Conservation (phyloP, 2,329 filamentous ascomycete genomes). For the Xylariales sp. region DNA sequence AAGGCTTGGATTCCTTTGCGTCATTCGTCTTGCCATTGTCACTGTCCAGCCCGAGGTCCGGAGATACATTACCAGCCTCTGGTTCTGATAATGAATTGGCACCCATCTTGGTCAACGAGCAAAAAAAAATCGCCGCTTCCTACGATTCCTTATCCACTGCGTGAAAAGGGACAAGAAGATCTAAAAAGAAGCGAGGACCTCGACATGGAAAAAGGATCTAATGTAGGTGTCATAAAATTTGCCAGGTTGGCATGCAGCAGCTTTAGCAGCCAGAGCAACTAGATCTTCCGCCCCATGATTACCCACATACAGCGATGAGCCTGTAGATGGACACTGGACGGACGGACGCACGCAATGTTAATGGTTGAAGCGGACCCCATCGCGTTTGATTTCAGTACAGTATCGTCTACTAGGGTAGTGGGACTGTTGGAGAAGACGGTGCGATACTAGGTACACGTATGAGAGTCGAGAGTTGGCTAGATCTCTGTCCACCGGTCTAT, state of each 20-base stretch:
- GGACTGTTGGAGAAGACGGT: slow-evolving; percentile 13
- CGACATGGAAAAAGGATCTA: slow-evolving; percentile 13
- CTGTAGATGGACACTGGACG: slow-evolving; percentile 4
- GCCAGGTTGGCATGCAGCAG: slow-evolving; percentile 18
- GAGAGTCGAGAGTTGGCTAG: slow-evolving; percentile 27
- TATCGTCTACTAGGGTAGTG: not conserved
- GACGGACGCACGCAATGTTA: slow-evolving; percentile 18
- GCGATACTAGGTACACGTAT: slow-evolving; percentile 18
- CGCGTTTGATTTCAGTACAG: slow-evolving; percentile 4
- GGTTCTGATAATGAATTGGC: slow-evolving; percentile 33
- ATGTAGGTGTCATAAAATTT: slow-evolving; percentile 22
- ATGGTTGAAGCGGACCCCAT: slow-evolving; percentile 23
- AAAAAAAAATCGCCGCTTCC: not conserved
- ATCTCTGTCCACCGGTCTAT: slow-evolving; percentile 24
- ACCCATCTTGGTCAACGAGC: slow-evolving; percentile 34
- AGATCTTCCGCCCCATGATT: slow-evolving; percentile 23
- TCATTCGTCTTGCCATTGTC: slow-evolving; percentile 22
- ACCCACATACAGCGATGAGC: slow-evolving; percentile 28
- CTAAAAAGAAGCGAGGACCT: not conserved
- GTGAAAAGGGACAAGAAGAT: not conserved
- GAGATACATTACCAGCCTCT: slow-evolving; percentile 27
- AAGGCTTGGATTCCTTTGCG: slow-evolving; percentile 14
- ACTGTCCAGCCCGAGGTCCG: slow-evolving; percentile 26
- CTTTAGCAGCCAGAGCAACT: slow-evolving; percentile 7
- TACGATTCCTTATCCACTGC: slow-evolving; percentile 13